Evolutionary conservation across 2,329 filamentous ascomycete genomes (phyloP).

Genomic region (Xylariales sp.): DNA sequence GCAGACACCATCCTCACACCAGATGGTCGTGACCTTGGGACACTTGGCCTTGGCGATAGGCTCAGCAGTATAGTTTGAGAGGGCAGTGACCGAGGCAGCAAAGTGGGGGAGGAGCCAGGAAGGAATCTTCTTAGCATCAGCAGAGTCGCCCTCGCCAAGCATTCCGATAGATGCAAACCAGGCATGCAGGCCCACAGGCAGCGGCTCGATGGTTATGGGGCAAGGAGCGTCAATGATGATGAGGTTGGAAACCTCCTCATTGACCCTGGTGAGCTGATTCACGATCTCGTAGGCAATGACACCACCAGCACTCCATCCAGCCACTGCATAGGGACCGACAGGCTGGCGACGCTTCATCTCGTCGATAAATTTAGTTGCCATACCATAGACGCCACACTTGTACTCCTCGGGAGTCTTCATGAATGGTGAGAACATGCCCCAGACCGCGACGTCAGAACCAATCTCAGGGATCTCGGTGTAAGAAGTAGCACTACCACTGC

Average conservation of each 20-base stretch:
- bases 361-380: constrained; percentile 59
- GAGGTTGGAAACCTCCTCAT: constrained; percentile 54
- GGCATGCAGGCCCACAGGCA: constrained; percentile 61
- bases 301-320: constrained; percentile 74
- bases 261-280: constrained; percentile 52
- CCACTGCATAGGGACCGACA: constrained; percentile 60
- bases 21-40: constrained; percentile 61
- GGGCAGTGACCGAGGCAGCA: constrained; percentile 59
- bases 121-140: constrained; percentile 52
- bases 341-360: constrained; percentile 71
- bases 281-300: constrained; percentile 67
- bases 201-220: constrained; percentile 62
- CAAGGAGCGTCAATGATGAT: constrained; percentile 64
- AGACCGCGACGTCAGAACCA: constrained; percentile 42
- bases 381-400: constrained; percentile 60
- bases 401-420: constrained; percentile 65
- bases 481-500: constrained; percentile 59
- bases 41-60: constrained; percentile 55
- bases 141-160: constrained; percentile 55
- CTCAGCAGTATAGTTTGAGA: constrained; percentile 64
- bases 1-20: constrained; percentile 71
- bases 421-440: constrained; percentile 64
- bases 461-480: constrained; percentile 58
- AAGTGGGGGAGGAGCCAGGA: constrained; percentile 74
- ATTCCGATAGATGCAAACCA: constrained; percentile 71